Base-by-base conservation (phyloP, 1,139 yeast species). In the Magnusiomyces paraingens region DNA sequence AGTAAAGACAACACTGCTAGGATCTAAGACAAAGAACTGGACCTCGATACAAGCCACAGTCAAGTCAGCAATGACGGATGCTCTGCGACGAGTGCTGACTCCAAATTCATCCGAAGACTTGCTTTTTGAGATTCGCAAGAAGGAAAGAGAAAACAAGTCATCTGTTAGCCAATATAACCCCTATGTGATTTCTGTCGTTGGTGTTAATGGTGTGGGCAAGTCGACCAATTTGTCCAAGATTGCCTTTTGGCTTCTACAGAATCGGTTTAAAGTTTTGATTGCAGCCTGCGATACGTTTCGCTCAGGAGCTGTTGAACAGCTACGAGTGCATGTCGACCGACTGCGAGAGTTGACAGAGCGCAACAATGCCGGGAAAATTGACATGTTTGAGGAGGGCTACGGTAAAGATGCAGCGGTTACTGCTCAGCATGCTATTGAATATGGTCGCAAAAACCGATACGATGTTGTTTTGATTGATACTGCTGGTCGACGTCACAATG, bases 251-350 rank as follows among this genome's bases (percentile, higher is more conserved):
- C 76, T 93, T 52, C 72, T 93, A 55, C 97, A 91, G 67, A 93
- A 93, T 69, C 83, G 91, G 66, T 78, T 88, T 67, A 83, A 82
- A 62, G 96, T 93, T 1, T 76, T 93, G 55, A 86, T 93, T 62
- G 95, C 96, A 46, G 99, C 99, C 0, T 93, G 99, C 72, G 99
- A 93, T 72, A 94, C 99, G 0, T 93, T 93, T 73, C 79, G 99
- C 70, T 89, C 97, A 0, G 99, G 99, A 50, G 99, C 99, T 0
- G 98, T 93, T 15, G 99, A 93, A 68, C 99, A 93, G 70, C 76
- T 93, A 60, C 83, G 93, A 62, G 96, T 93, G 1, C 99, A 93
- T 70, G 99, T 91, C 1, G 83, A 83, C 59, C 86, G 94, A 62
- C 74, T 93, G 58, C 81, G 84, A 54, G 82, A 82, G 56, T 73